phyloP scores from a whole-genome alignment of 129 eudicot species.

The Solidago caesia region DNA sequence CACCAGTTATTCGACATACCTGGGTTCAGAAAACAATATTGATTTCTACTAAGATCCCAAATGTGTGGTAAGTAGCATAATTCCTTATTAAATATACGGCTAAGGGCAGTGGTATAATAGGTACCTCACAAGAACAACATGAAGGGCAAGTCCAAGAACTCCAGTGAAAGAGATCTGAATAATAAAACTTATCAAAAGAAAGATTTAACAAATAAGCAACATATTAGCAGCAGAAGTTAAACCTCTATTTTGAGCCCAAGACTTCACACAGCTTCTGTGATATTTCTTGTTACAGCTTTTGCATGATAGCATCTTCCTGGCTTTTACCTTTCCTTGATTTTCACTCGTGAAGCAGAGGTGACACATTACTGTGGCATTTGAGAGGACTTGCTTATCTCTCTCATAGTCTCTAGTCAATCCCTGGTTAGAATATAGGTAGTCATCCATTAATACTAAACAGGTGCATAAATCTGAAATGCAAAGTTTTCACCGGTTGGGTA shows the following conservation, averaged over 20 bases:
- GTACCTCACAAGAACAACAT: conserved; percentile 86
- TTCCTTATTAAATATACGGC: neutral
- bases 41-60: neutral
- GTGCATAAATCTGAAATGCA: neutral
- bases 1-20: conserved; percentile 89
- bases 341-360: conserved; percentile 86
- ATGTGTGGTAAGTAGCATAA: neutral
- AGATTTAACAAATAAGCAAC: conserved; percentile 1
- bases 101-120: too few species aligned
- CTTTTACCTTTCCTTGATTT: conserved; percentile 77
- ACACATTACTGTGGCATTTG: conserved; percentile 74
- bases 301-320: conserved; percentile 88
- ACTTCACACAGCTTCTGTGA: conserved; percentile 80
- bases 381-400: conserved; percentile 66
- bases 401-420: conserved; percentile 44
- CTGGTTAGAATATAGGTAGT: conserved; percentile 32
- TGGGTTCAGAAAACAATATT: conserved; percentile 8
- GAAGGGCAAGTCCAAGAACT: conserved; percentile 93
- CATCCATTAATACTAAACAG: neutral
- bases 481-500: conserved; percentile 18
- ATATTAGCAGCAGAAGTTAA: conserved; percentile 1
- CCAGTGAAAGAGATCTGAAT: conserved; percentile 91
- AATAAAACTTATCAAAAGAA: conserved; percentile 25
- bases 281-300: conserved; percentile 84
- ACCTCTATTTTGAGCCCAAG: conserved; percentile 96